phyloP scores from a whole-genome alignment of 495 filamentous ascomycete genomes.

The Neurospora intermedia region DNA sequence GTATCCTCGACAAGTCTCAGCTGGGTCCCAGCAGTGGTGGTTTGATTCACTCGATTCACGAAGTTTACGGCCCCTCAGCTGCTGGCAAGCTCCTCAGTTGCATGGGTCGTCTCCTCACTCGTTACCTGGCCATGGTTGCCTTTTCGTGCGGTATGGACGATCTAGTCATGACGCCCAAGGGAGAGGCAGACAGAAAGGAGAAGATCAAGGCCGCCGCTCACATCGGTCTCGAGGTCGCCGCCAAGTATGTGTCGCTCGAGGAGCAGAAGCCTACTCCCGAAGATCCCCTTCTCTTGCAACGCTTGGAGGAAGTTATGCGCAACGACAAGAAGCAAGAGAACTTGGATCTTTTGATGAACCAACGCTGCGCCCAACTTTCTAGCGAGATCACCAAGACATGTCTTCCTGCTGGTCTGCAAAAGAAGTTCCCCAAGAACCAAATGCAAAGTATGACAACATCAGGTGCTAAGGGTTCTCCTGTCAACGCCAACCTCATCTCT shows the following conservation, averaged over 20 bases:
- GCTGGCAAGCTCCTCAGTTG: slow-evolving; percentile 82
- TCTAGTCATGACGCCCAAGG: slow-evolving; percentile 71
- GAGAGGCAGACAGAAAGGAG: slow-evolving; percentile 60
- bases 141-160: slow-evolving; percentile 98
- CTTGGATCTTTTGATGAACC: slow-evolving; percentile 76
- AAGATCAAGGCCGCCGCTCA: slow-evolving; percentile 55
- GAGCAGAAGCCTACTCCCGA: slow-evolving; percentile 44
- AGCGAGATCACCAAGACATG: slow-evolving; percentile 67
- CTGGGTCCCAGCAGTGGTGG: slow-evolving; percentile 81
- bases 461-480: slow-evolving; percentile 83
- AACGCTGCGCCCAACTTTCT: slow-evolving; percentile 58
- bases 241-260: slow-evolving; percentile 86
- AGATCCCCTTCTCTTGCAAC: slow-evolving; percentile 57
- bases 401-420: slow-evolving; percentile 71
- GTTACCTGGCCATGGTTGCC: slow-evolving; percentile 82
- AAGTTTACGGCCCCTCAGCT: slow-evolving; percentile 78
- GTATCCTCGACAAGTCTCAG: slow-evolving; percentile 94
- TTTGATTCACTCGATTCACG: slow-evolving; percentile 83
- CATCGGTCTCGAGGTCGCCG: slow-evolving; percentile 74
- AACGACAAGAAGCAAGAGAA: slow-evolving; percentile 84
- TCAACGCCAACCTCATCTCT: slow-evolving; percentile 96
- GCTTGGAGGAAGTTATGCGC: slow-evolving; percentile 81
- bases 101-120: slow-evolving; percentile 79
- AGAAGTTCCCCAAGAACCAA: slow-evolving; percentile 91
- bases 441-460: slow-evolving; percentile 99